These are phyloP conservation scores for Somion occarium DNA, from an alignment of 1,284 basidiomycete species.

Conservation along the genomic window DNA sequence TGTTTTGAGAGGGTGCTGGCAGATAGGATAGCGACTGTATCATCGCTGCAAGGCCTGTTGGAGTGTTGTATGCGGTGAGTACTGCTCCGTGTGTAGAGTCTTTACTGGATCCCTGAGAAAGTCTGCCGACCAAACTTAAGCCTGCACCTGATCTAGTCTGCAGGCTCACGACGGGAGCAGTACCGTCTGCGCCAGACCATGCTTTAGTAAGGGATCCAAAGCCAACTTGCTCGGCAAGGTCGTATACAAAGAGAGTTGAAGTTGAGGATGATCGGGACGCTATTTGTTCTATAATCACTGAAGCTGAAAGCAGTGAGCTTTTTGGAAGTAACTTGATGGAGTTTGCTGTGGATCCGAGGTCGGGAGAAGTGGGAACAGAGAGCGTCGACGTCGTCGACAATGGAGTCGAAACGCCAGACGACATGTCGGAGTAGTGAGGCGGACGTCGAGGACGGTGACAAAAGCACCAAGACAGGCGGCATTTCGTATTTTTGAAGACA, in stretches of 20 bases:
- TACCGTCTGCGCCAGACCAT: slow-evolving; percentile 41
- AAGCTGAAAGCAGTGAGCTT: slow-evolving; percentile 40
- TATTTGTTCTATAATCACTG: slow-evolving; percentile 62
- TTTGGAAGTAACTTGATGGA: slow-evolving; percentile 20
- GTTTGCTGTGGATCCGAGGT: slow-evolving; percentile 17
- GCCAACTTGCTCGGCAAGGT: slow-evolving; percentile 74
- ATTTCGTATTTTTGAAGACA: not conserved
- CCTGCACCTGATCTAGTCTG: slow-evolving; percentile 91
- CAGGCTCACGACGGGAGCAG: slow-evolving; percentile 59
- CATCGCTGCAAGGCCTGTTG: slow-evolving; percentile 74
- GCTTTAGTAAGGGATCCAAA: slow-evolving; percentile 69
- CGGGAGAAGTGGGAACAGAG: slow-evolving; percentile 26
- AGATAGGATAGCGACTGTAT: slow-evolving; percentile 64
- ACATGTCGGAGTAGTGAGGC: slow-evolving; percentile 16
- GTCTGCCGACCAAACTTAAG: slow-evolving; percentile 74
- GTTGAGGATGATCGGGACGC: slow-evolving; percentile 49
- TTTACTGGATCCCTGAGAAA: slow-evolving; percentile 73
- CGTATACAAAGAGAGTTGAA: slow-evolving; percentile 74
- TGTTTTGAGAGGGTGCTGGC: slow-evolving; percentile 52
- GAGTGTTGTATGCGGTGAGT: slow-evolving; percentile 75
- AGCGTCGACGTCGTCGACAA: slow-evolving; percentile 29
- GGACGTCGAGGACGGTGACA: not conserved
- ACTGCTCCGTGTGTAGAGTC: slow-evolving; percentile 53
- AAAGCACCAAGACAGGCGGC: not conserved
- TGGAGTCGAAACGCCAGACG: slow-evolving; percentile 26